Evolutionary conservation across 106 monocot genomes (phyloP).

Genomic region (Narthecium ossifragum): DNA sequence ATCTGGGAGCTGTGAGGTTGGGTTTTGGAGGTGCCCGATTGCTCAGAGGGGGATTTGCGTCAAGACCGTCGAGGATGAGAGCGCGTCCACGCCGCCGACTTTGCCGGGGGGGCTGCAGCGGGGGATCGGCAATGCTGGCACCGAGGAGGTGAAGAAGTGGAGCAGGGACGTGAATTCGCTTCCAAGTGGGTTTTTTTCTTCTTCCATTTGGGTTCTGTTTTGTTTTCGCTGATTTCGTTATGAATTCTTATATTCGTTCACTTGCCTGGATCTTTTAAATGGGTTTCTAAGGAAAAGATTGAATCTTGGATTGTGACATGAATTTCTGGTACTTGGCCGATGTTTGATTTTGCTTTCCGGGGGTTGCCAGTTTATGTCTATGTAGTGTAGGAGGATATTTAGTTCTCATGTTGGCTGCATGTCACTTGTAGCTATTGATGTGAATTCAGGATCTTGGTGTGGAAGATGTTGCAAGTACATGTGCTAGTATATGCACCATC

Average conservation of each 20-base stretch:
- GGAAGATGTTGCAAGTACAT: no score
- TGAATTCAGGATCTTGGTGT: no score
- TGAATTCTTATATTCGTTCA: not conserved
- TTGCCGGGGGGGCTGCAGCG: not conserved
- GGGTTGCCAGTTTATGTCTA: not conserved
- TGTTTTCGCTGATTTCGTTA: not conserved
- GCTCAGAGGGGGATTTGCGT: not conserved
- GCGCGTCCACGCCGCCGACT: not conserved
- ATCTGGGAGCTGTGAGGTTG: not conserved
- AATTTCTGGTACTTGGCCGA: not conserved
- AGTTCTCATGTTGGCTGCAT: no score
- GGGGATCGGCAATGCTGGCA: not conserved
- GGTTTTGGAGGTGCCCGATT: not conserved
- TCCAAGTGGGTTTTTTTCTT: not conserved
- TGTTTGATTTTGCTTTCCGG: not conserved
- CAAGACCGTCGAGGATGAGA: constrained; percentile 16
- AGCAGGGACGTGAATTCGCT: not conserved
- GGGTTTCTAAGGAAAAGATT: not conserved
- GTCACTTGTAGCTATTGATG: no score
- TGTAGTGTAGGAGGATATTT: not conserved
- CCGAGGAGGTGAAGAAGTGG: constrained; percentile 5
- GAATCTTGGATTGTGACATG: not conserved
- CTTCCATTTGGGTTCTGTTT: no score
- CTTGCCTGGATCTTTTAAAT: not conserved
- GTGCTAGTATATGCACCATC: no score